Evolutionary conservation across 2,329 filamentous ascomycete genomes (phyloP).

Genomic region (Penicillium decumbens): DNA sequence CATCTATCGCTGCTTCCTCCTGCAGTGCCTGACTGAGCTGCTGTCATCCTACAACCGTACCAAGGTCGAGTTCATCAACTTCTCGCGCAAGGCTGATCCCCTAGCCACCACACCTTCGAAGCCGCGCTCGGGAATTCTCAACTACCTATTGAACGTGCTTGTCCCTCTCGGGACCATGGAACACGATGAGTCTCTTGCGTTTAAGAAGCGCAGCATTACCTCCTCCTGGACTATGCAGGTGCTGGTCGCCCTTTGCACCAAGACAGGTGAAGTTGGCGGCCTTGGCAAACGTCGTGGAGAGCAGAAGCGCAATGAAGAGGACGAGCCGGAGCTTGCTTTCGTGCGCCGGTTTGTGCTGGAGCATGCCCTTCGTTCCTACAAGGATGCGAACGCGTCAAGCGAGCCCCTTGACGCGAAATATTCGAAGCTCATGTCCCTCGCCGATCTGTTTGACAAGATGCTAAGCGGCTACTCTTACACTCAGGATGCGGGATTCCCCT

Average conservation of each 20-base stretch:
- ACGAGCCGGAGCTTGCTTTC: constrained; percentile 62
- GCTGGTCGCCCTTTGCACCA: constrained; percentile 78
- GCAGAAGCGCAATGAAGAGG: constrained; percentile 34
- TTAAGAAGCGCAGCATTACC: constrained; percentile 81
- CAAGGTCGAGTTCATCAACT: constrained; percentile 99
- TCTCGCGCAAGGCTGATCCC: constrained; percentile 83
- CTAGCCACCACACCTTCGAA: constrained; percentile 86
- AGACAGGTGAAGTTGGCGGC: constrained; percentile 72
- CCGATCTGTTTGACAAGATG: constrained; percentile 90
- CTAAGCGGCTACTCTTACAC: constrained; percentile 71
- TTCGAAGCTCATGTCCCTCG: constrained; percentile 76
- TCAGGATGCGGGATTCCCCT: constrained; percentile 44
- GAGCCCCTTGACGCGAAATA: constrained; percentile 84
- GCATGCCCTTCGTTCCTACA: constrained; percentile 85
- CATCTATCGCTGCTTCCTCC: constrained; percentile 89
- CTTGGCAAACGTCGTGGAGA: constrained; percentile 53
- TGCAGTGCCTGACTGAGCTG: constrained; percentile 87
- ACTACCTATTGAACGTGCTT: constrained; percentile 84
- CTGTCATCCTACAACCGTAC: constrained; percentile 87
- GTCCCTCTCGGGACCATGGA: constrained; percentile 62
- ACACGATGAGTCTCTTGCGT: constrained; percentile 66
- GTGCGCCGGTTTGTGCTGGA: constrained; percentile 94
- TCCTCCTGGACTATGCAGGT: constrained; percentile 82
- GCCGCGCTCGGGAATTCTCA: constrained; percentile 83
- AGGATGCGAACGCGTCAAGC: constrained; percentile 72